Evolutionary conservation across 1,284 basidiomycete species (phyloP), one percentile per base, ranked within the genome.

Genomic region (Heterobasidion irregulare): DNA sequence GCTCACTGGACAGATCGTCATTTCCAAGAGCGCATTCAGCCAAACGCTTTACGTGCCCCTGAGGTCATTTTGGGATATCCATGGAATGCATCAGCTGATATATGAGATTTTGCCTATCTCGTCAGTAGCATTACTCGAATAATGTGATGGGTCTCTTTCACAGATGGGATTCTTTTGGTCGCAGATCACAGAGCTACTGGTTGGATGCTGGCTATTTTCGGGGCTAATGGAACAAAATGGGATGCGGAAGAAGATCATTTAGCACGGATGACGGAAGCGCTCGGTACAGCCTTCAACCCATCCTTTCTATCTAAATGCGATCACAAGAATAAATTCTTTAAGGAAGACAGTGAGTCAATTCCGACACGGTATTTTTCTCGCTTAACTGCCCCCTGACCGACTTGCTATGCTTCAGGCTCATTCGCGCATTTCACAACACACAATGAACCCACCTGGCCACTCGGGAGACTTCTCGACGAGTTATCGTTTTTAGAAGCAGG

Each of bases 61-160:
- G 72, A 73, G 57, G 69, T 72, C 33, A 67, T 70, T 41, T 57
- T 71, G 10, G 70, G 70, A 6, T 57, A 54, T 52, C 59, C 57
- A 15, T 72, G 70, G 70, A 62, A 57, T 38, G 58, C 65, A 26
- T 57, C 56, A 1, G 66, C 63, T 15, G 72, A 73, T 60, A 70
- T 73, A 26, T 73, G 71, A 71, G 68, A 64, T 53, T 58, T 73
- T 19, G 71, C 70, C 35, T 71, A 68, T 58, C 54, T 72, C 53
- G 70, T 69, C 26, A 19, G 15, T 49, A 35, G 16, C 18, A 34
- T 19, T 49, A 45, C 19, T 32, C 13, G 8, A 32, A 41, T 19
- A 33, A 45, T 45, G 47, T n/a, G 50, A n/a, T 50, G 13, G 6
- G 26, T 6, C 26, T 26, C 26, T 18, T n/a, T 12, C 26, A 18